phyloP scores from a whole-genome alignment of 176 grass and related monocot species.

The barley (Hordeum vulgare) region MorexV3_pseudomolecules_assembly NC_058522.1:409229909-409230408 shows the following conservation, averaged over 20 bases:
- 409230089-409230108: neutral
- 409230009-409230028: neutral
- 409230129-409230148: neutral
- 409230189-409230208: neutral
- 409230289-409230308: too few species aligned
- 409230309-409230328: too few species aligned
- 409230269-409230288: too few species aligned
- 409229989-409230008: neutral
- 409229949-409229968: neutral
- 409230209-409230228: neutral
- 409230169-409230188: neutral
- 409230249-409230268: neutral
- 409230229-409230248: neutral
- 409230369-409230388: too few species aligned
- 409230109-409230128: neutral
- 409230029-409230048: neutral
- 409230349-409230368: too few species aligned
- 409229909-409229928: constrained; percentile 71
- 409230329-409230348: too few species aligned
- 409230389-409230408: too few species aligned
- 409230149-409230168: neutral
- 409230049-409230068: neutral
- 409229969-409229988: neutral
- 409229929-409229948: constrained; percentile 78
- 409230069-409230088: neutral